Evolutionary conservation across 306 rosid genomes (phyloP).

Genomic region (Purshia tridentata): DNA sequence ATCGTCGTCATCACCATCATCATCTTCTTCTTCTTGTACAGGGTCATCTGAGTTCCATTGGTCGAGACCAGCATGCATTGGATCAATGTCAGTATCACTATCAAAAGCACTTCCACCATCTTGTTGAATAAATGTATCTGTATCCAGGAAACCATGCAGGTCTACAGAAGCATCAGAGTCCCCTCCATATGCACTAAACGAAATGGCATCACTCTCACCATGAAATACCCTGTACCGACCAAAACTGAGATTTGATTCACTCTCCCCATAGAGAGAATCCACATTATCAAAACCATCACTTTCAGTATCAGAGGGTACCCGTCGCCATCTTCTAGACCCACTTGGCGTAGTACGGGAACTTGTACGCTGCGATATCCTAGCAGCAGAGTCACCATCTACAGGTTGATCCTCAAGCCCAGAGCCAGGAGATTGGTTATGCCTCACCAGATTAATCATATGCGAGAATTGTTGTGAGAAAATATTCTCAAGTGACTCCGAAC

Average conservation of each 20-base stretch:
- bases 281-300: conserved; percentile 76
- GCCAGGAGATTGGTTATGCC: conserved; percentile 47
- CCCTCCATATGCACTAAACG: conserved; percentile 74
- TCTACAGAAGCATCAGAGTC: conserved; percentile 84
- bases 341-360: conserved; percentile 67
- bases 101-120: conserved; percentile 52
- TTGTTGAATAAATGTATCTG: conserved; percentile 46
- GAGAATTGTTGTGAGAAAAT: conserved; percentile 50
- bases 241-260: conserved; percentile 67
- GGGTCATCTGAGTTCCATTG: conserved; percentile 65
- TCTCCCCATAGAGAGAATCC: conserved; percentile 64
- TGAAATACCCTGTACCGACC: conserved; percentile 47
- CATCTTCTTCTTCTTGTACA: conserved; percentile 47
- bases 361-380: conserved; percentile 44
- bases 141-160: conserved; percentile 63
- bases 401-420: conserved; percentile 50
- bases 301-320: conserved; percentile 65
- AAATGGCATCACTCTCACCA: conserved; percentile 64
- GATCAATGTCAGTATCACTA: conserved; percentile 88
- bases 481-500: conserved; percentile 65
- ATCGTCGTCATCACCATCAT: conserved; percentile 24
- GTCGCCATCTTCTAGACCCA: conserved; percentile 73
- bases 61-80: conserved; percentile 80
- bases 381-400: conserved; percentile 44
- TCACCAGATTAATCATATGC: conserved; percentile 38